Evolutionary conservation across 352 stramenopile species (phyloP).

Genomic region (Pythium apleroticum): DNA sequence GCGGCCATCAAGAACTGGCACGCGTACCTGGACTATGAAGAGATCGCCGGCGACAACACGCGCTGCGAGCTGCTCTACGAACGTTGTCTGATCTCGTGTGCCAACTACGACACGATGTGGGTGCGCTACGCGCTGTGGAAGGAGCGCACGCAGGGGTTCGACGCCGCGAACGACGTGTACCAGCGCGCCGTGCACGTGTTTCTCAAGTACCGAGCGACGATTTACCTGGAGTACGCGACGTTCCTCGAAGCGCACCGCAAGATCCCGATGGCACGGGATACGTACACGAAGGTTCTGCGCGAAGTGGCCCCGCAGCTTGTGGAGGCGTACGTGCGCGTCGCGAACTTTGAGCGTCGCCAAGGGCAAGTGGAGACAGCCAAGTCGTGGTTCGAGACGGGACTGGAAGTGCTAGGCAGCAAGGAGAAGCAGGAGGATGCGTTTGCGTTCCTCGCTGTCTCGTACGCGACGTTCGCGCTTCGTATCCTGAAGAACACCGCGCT

Average conservation of each 20-base stretch:
- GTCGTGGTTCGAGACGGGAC: slow-evolving; percentile 50
- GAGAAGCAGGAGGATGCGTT: slow-evolving; percentile 42
- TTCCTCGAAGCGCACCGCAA: slow-evolving; percentile 70
- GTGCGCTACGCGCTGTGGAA: slow-evolving; percentile 68
- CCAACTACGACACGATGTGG: slow-evolving; percentile 85
- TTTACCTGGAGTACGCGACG: slow-evolving; percentile 71
- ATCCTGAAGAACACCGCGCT: slow-evolving; percentile 37
- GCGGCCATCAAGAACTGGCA: slow-evolving; percentile 79
- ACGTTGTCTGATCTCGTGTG: slow-evolving; percentile 77
- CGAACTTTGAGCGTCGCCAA: slow-evolving; percentile 72
- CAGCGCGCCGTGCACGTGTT: slow-evolving; percentile 63
- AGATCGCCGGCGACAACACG: slow-evolving; percentile 42
- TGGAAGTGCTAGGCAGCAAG: slow-evolving; percentile 37
- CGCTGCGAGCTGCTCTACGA: slow-evolving; percentile 75
- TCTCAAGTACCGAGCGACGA: slow-evolving; percentile 68
- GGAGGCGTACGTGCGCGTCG: slow-evolving; percentile 62
- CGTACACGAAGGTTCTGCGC: slow-evolving; percentile 57
- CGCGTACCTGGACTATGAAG: slow-evolving; percentile 78
- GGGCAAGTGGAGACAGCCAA: slow-evolving; percentile 51
- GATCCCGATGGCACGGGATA: slow-evolving; percentile 43
- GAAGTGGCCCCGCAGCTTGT: slow-evolving; percentile 58
- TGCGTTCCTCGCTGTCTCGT: slow-evolving; percentile 53
- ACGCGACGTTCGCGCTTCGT: slow-evolving; percentile 58
- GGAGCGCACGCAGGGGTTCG: slow-evolving; percentile 53
- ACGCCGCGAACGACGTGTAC: slow-evolving; percentile 64